Percentiles rank a stretch among this genome's conserved stretches.
These are phyloP conservation scores for Solanum sejunctum DNA, from an alignment of 257 asterid species.

Conservation along the genomic window DNA sequence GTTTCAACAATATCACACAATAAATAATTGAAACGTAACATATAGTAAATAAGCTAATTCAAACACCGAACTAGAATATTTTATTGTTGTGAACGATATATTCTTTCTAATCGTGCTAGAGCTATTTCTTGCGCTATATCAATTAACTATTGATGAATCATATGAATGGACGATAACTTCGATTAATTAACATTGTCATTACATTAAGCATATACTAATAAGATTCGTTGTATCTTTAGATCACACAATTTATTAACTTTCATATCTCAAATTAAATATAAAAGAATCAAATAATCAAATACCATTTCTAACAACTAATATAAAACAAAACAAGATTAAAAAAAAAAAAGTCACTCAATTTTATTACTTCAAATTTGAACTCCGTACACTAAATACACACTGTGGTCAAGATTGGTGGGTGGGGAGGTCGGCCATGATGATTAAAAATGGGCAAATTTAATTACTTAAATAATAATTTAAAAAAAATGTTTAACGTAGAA, in stretches of 20 bases:
- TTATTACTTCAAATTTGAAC: not conserved
- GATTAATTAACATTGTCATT: not conserved
- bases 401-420: not conserved
- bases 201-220: not conserved
- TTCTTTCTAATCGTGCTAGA: not conserved
- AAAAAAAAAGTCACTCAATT: not conserved
- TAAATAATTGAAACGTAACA: not conserved
- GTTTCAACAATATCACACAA: not conserved
- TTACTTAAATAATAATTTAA: not conserved
- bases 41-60: not conserved
- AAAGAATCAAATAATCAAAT: not conserved
- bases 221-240: not conserved
- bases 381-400: not conserved
- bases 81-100: not conserved
- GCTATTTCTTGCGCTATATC: not conserved
- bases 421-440: not conserved
- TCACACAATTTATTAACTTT: not conserved
- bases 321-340: not conserved
- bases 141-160: not conserved
- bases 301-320: not conserved
- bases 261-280: not conserved
- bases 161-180: not conserved
- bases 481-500: not conserved
- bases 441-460: not conserved
- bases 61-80: not conserved